Evolutionary conservation across 2,329 filamentous ascomycete species (phyloP).

Genomic region (Aspergillus spinulosporus): DNA sequence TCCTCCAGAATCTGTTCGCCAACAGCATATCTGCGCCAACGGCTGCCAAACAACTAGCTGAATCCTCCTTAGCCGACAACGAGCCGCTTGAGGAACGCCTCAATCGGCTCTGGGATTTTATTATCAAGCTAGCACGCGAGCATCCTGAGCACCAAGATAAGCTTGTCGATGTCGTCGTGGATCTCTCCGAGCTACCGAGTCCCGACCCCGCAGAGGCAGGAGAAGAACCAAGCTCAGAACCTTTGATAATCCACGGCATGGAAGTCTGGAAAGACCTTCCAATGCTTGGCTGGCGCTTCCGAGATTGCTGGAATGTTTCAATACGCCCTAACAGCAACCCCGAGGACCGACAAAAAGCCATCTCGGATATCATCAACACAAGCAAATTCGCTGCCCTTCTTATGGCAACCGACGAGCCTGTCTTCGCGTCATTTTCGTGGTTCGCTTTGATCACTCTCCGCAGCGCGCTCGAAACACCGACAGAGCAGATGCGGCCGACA

Average conservation of each 20-base stretch:
- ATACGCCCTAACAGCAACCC: not conserved
- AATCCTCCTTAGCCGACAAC: not conserved
- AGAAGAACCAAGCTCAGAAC: not conserved
- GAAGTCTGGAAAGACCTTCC: slow-evolving; percentile 1
- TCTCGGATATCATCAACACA: slow-evolving; percentile 4
- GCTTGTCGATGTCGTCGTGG: slow-evolving; percentile 3
- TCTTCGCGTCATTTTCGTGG: slow-evolving; percentile 12
- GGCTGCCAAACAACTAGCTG: not conserved
- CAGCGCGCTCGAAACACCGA: slow-evolving; percentile 11
- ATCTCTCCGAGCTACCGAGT: not conserved
- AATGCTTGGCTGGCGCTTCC: slow-evolving; percentile 1
- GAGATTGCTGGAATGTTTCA: not conserved
- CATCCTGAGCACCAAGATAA: slow-evolving; percentile 1
- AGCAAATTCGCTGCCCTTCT: slow-evolving; percentile 15
- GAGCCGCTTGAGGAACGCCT: not conserved
- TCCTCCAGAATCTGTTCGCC: not conserved
- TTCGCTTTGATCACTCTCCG: slow-evolving; percentile 16
- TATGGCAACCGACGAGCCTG: slow-evolving; percentile 13
- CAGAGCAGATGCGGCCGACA: not conserved
- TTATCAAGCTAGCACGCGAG: not conserved
- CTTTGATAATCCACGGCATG: not conserved
- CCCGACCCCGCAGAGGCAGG: not conserved
- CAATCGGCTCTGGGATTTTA: not conserved
- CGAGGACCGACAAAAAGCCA: slow-evolving; percentile 3
- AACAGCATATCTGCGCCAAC: not conserved